Evolutionary conservation across 306 rosid genomes (phyloP), one percentile per base, ranked within the genome.

Genomic region (Rosa persica): DNA sequence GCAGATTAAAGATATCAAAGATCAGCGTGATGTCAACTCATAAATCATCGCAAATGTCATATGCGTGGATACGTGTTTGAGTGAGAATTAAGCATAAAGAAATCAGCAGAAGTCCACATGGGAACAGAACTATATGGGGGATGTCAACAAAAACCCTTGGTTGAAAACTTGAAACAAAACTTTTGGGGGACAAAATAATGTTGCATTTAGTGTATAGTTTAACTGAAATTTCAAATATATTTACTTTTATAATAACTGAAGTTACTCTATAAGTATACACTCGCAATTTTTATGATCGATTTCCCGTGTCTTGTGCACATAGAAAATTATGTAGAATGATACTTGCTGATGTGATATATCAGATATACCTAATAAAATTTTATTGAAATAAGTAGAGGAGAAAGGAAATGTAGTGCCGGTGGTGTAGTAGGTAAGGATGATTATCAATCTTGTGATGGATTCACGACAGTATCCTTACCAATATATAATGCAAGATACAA

Each of bases 21-120:
- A 76, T 46, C 17, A 46, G 22, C 15, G 73, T 70, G 48, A 60
- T 76, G 86, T 84, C 87, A 83, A 73, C 74, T 57, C 68, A 39
- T 34, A 57, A 61, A 39, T 67, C 74, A 75, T 79, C 64, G 71
- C 36, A 84, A 9, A 68, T 43, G 65, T 75, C 30, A 38, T 80
- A 86, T 76, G 75, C 75, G 74, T 80, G 79, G 68, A 19, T n/a
- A 60, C 64, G 54, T 43, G 74, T 81, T 44, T 23, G 77, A 69
- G 75, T 81, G 57, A 52, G 19, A 73, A 67, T 40, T 39, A 76
- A 65, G 79, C 74, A 10, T 65, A 55, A 25, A 25, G 34, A 40
- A 12, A 66, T 9, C 7, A 36, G 46, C 62, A 51, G 72, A 61
- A 75, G 76, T 52, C 72, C 77, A 73, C 76, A 27, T 48, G 76